Base-by-base conservation (phyloP, 345 rosid species). In the Salix dunnii region DNA sequence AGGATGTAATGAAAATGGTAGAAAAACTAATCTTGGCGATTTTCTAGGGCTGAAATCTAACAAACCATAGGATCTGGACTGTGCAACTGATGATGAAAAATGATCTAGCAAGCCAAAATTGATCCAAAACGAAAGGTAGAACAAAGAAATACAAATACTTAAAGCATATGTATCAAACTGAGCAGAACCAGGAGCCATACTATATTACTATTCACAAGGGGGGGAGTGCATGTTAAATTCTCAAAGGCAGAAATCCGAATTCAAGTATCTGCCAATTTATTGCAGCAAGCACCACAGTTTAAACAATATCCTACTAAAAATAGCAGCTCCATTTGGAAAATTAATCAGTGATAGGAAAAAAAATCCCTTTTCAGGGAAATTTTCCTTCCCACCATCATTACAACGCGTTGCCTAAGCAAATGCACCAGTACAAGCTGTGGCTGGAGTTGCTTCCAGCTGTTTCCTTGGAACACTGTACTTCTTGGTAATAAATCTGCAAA, bases 401-500 rank as follows among this genome's bases (percentile, higher is more conserved):
- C 28, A 67, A 46, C 6, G 5, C 18, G 7, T 58, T 23, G 65
- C 71, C 74, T 87, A 90, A 74, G 91, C 91, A 81, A 88, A 49
- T 80, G 91, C 87, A 23, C 88, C 89, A 0, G 97, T 88, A 70
- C 92, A 88, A 62, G 92, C 93, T 64, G 93, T 88, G 80, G 91
- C 92, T 63, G 96, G 96, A 80, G 85, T 81, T 71, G 87, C 86
- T 76, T 90, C 97, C 6, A 87, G 79, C 77, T 83, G 84, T 70
- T 84, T 82, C 88, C 83, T 94, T 21, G 85, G 86, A 69, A 84
- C 80, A 81, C 96, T 88, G 86, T 86, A 91, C 74, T 91, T 92
- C 90, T 88, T 91, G 81, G 98, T 91, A 81, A 92, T 87, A 80
- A 94, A 94, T 88, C 98, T 94, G 83, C 80, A 77, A 79, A 71